Evolutionary conservation across 2,329 filamentous ascomycete species (phyloP), one percentile per base, ranked within the genome.

Genomic region (Zalaria sp.): DNA sequence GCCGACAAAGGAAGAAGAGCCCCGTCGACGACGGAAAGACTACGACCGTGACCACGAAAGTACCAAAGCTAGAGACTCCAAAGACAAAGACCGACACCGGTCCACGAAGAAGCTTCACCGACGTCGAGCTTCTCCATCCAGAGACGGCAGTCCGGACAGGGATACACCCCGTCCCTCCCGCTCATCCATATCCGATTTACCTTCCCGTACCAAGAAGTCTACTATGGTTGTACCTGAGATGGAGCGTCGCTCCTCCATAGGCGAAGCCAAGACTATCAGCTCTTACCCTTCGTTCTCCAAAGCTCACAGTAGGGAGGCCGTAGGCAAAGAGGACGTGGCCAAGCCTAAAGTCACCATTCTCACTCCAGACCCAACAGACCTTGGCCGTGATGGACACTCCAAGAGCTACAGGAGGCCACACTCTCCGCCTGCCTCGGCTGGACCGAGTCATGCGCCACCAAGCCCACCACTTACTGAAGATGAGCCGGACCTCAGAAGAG

Each of bases 201-300:
- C 41, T 5, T 40, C 48, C 5, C 38, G 41, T 37, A 42, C 46
- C 2, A 51, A 47, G 44, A 62, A 59, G 42, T 60, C 61, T 52
- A 54, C 61, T 11, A 52, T 65, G 41, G 38, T 45, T 26, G 61
- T 66, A 39, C 66, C 68, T 32, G 68, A 71, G 50, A 65, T 70
- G 61, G 62, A 65, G 25, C 59, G 66, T 3, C 57, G 66, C 27
- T 44, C 56, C 9, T 55, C 54, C 9, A 53, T 52, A 18, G 60
- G 56, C 45, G 58, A 54, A 6, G 60, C 63, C 34, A 53, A 59
- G 39, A 53, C 60, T 32, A 60, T 58, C 47, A 52, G 83, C 35
- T 81, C 84, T 5, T 93, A 94, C 57, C 85, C 87, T 2, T 72
- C 73, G 7, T 86, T 93, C 61, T 91, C 83, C 63, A 95, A 93